Percentiles rank a stretch among this genome's conserved stretches.
Conservation (phyloP, 129 eudicot species). For the Lactuca sativa region DNA sequence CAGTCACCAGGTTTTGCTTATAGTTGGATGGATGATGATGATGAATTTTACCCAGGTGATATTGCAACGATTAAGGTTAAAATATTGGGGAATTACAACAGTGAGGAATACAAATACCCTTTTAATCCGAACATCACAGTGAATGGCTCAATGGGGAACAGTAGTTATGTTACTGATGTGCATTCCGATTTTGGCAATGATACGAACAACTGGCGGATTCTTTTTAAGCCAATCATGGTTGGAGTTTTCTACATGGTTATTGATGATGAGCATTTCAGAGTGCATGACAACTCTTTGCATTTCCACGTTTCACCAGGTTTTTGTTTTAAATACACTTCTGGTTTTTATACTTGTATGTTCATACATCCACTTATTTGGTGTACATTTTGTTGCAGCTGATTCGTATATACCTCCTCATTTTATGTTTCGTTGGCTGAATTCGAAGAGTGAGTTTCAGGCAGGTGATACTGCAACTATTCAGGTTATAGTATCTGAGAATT, state of each 20-base stretch:
- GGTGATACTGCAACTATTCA: conserved; percentile 57
- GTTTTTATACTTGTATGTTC: not conserved
- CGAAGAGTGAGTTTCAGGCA: conserved; percentile 39
- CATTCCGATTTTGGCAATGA: conserved; percentile 37
- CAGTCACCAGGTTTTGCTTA: conserved; percentile 39
- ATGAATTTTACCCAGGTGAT: conserved; percentile 54
- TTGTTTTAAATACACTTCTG: not conserved
- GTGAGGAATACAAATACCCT: conserved; percentile 27
- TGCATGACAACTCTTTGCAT: conserved; percentile 46
- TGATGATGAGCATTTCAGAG: conserved; percentile 41
- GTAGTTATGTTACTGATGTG: conserved; percentile 46
- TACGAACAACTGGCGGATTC: conserved; percentile 44
- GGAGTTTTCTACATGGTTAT: conserved; percentile 62
- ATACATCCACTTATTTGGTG: not conserved
- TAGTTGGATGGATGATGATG: conserved; percentile 42
- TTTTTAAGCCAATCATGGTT: conserved; percentile 60
- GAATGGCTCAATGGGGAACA: conserved; percentile 63
- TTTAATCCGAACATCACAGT: conserved; percentile 61
- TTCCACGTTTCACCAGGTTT: conserved; percentile 68
- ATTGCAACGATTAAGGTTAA: conserved; percentile 49
- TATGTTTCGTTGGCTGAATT: conserved; percentile 46
- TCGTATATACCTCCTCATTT: conserved; percentile 31
- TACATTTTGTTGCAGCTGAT: conserved; percentile 33
- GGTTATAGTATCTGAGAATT: conserved; percentile 47
- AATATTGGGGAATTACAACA: conserved; percentile 38